Base-by-base conservation (phyloP, 495 filamentous ascomycete species). In the Aeminium ludgeri region DNA sequence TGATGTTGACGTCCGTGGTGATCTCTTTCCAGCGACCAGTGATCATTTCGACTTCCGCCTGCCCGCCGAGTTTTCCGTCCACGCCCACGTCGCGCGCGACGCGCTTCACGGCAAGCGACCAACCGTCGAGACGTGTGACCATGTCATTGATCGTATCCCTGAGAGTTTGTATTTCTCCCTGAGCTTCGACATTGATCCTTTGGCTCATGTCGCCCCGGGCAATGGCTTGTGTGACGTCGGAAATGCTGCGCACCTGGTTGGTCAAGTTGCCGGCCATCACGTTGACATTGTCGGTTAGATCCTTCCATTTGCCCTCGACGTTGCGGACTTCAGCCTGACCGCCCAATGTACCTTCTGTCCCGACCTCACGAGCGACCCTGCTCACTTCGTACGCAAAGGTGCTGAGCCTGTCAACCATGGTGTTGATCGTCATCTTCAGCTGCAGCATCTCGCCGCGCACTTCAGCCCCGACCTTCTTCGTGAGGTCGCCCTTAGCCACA, bases 111-210 rank as follows among this genome's bases (percentile, higher is more conserved):
- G 94, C 87, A 30, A 84, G 83, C n/a, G 86, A 91, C 69, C 95
- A 96, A 40, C 86, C 86, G 43, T 86, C 91, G 30, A 97, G 61
- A 44, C 89, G 79, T 57, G 86, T 85, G 43, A 97, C 89, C 89
- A 97, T 97, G 72, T 95, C 85, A 56, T 97, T 97, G 67, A 97
- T 95, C 19, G 89, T 97, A 50, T 93, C 84, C 59, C 94, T 95
- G 29, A 97, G 63, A 2, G 86, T 78, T 33, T 87, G 69, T 34
- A 97, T 89, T 59, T 97, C 89, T 55, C 89, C 89, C 58, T 91
- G 83, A 38, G 89, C 89, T 51, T 92, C 79, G 6, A 97, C 89
- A 40, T 89, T 78, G 51, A 97, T 94, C 64, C 93, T 91, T 56
- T 85, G 83, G 60, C 82, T 92, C 64, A 97, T 78, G 62, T 97